Conservation (phyloP, 2,329 filamentous ascomycete genomes). For the Corynespora cassiicola region DNA sequence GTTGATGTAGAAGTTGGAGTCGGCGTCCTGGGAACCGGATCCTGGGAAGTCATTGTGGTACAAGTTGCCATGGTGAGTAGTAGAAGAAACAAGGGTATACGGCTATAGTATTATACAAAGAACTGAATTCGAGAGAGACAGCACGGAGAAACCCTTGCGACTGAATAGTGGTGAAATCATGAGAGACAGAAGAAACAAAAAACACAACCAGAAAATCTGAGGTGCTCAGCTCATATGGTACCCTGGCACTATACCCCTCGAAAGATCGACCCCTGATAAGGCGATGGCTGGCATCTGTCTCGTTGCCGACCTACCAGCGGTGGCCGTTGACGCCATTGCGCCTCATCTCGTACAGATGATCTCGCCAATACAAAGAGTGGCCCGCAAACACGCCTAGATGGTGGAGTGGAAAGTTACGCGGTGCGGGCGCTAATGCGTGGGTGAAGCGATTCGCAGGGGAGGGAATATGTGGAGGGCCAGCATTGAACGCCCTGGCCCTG, state of each 20-base stretch:
- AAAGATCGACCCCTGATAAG: slow-evolving; percentile 1
- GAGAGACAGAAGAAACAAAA: not conserved
- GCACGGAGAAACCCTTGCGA: not conserved
- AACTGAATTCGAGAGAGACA: not conserved
- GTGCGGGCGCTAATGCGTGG: no score
- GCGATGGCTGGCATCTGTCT: slow-evolving; percentile 1
- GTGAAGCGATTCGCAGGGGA: no score
- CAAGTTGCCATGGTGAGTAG: slow-evolving; percentile 9
- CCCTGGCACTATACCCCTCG: slow-evolving; percentile 1
- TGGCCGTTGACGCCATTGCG: slow-evolving; percentile 6
- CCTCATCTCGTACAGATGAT: no score
- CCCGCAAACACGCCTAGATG: no score
- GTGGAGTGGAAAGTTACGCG: no score
- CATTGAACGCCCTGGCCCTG: no score
- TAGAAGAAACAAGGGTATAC: slow-evolving; percentile 3
- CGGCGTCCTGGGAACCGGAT: slow-evolving; percentile 10
- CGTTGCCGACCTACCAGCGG: slow-evolving; percentile 4
- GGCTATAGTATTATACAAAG: slow-evolving; percentile 4
- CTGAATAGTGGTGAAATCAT: not conserved
- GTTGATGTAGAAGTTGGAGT: slow-evolving; percentile 10
- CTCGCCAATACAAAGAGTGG: no score
- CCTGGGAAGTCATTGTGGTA: slow-evolving; percentile 4
- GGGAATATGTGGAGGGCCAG: no score
- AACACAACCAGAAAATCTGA: not conserved
- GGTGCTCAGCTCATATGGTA: slow-evolving; percentile 1